A percentile compares a stretch with the other conserved stretches of the same genome.
phyloP scores from a whole-genome alignment of 768 basidiomycete genomes.

The Naganishia kalamii region DNA sequence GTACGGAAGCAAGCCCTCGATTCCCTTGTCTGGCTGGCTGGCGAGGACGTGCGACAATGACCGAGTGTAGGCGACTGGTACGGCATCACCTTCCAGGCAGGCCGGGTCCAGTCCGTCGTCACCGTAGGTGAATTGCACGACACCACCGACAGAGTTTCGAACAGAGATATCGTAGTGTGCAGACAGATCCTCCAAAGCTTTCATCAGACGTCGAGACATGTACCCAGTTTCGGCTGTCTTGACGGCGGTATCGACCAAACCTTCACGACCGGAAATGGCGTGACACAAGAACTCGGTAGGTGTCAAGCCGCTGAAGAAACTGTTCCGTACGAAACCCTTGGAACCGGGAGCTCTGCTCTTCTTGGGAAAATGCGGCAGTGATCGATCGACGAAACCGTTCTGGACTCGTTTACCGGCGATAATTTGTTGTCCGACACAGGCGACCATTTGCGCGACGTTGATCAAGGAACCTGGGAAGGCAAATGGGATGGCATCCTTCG shows the following conservation, averaged over 20 bases:
- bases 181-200: slow-evolving; percentile 92
- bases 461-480: slow-evolving; percentile 76
- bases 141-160: slow-evolving; percentile 84
- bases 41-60: slow-evolving; percentile 81
- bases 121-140: slow-evolving; percentile 95
- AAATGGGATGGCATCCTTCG: slow-evolving; percentile 22
- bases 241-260: slow-evolving; percentile 97
- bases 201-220: slow-evolving; percentile 99
- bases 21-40: slow-evolving; percentile 57
- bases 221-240: slow-evolving; percentile 99
- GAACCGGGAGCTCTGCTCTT: slow-evolving; percentile 93
- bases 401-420: slow-evolving; percentile 97
- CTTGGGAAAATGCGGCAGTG: slow-evolving; percentile 97
- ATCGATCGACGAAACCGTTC: slow-evolving; percentile 97
- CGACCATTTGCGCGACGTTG: slow-evolving; percentile 99
- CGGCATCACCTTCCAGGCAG: slow-evolving; percentile 88
- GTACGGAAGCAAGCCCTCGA: slow-evolving; percentile 66
- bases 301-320: slow-evolving; percentile 83
- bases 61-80: slow-evolving; percentile 81
- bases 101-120: slow-evolving; percentile 97
- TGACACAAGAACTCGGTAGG: slow-evolving; percentile 98
- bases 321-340: slow-evolving; percentile 96
- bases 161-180: slow-evolving; percentile 95
- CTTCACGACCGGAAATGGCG: slow-evolving; percentile 96
- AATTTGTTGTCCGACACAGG: slow-evolving; percentile 98